phyloP scores from a whole-genome alignment of 2,329 filamentous ascomycete species.

The Didymella arachidicola region DNA sequence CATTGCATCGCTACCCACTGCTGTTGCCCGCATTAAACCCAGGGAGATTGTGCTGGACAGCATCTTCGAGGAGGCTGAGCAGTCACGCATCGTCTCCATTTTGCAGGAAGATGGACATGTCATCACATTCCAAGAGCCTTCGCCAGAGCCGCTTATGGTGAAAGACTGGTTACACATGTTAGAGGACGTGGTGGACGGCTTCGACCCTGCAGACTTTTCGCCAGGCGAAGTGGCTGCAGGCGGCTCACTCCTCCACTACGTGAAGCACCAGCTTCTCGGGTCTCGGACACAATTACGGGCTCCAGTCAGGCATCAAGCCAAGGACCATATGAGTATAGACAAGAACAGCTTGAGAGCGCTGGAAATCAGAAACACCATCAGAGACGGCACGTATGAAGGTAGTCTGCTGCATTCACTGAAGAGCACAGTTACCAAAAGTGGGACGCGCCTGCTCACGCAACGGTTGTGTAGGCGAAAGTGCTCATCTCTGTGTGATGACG shows the following conservation, averaged over 20 bases:
- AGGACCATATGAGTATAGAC: slow-evolving; percentile 88
- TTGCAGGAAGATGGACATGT: slow-evolving; percentile 78
- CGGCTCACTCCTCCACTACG: slow-evolving; percentile 82
- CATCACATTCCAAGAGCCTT: slow-evolving; percentile 72
- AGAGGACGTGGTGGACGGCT: slow-evolving; percentile 71
- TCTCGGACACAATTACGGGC: slow-evolving; percentile 82
- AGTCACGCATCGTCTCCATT: slow-evolving; percentile 69
- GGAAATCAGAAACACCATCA: slow-evolving; percentile 86
- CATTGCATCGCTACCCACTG: slow-evolving; percentile 75
- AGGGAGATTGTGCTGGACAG: slow-evolving; percentile 81
- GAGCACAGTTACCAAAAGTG: slow-evolving; percentile 89
- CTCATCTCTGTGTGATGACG: neutral
- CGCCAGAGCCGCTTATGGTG: slow-evolving; percentile 57
- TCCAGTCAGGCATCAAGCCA: slow-evolving; percentile 74
- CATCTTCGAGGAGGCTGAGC: slow-evolving; percentile 61
- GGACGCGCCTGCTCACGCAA: slow-evolving; percentile 81
- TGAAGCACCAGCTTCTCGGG: slow-evolving; percentile 78
- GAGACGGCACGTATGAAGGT: slow-evolving; percentile 79
- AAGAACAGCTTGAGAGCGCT: slow-evolving; percentile 88
- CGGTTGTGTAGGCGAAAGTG: slow-evolving; percentile 71
- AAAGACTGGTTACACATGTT: slow-evolving; percentile 78
- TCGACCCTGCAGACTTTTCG: slow-evolving; percentile 66
- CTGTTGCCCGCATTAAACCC: slow-evolving; percentile 81
- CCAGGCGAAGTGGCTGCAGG: slow-evolving; percentile 77
- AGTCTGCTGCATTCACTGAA: slow-evolving; percentile 90